phyloP scores from a whole-genome alignment of 306 rosid genomes.

The Rosa chinensis region DNA sequence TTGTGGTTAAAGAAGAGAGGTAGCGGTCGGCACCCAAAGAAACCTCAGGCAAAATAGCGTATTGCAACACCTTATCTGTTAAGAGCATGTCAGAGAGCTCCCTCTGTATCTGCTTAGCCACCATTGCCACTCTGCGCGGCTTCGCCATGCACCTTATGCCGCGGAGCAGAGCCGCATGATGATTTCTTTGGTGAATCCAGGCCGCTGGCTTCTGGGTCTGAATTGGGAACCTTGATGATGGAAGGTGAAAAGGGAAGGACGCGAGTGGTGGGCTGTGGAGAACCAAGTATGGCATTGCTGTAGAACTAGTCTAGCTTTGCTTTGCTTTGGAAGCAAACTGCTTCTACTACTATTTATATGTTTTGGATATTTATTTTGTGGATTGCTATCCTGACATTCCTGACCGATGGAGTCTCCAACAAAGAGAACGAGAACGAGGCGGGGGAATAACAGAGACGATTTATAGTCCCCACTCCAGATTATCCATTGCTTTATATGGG shows the following conservation, averaged over 20 bases:
- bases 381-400: too few species aligned
- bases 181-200: conserved; percentile 27
- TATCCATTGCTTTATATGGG: too few species aligned
- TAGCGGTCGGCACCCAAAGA: conserved; percentile 84
- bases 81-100: conserved; percentile 92
- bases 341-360: neutral
- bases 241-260: conserved; percentile 12
- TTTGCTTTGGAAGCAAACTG: neutral
- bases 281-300: conserved; percentile 48
- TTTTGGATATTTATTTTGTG: neutral
- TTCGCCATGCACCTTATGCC: conserved; percentile 78
- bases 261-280: conserved; percentile 34
- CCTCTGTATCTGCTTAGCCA: conserved; percentile 83
- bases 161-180: conserved; percentile 17
- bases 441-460: neutral
- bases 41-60: conserved; percentile 82
- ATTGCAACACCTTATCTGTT: conserved; percentile 73
- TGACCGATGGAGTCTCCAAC: neutral
- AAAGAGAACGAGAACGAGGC: neutral
- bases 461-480: too few species aligned
- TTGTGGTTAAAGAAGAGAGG: conserved; percentile 87
- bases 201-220: conserved; percentile 28
- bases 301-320: neutral
- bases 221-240: conserved; percentile 25
- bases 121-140: conserved; percentile 90